Base-by-base conservation (phyloP, 2,329 filamentous ascomycete genomes). In the Didymella lethalis region DNA sequence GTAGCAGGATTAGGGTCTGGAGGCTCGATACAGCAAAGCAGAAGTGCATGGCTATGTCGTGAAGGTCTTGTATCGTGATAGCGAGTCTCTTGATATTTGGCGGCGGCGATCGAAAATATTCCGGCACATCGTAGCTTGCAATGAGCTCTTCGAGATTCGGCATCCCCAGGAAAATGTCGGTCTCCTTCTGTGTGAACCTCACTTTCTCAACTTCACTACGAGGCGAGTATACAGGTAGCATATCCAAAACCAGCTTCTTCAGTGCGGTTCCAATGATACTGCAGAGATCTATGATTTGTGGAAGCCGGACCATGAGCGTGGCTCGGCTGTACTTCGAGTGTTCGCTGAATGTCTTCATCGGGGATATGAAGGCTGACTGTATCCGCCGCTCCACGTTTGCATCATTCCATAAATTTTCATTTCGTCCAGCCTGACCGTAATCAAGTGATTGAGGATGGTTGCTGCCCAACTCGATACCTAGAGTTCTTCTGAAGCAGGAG, bases 21-120 rank as follows among this genome's bases (percentile, higher is more conserved):
- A 75, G 36, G 4, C 61, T 54, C 2, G 64, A 59, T 0, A 63
- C 60, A 3, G 58, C 52, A 34, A 70, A 66, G 48, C 57, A 68
- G 32, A 71, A 74, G 1, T 59, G 45, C 20, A 66, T n/a, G 7
- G 63, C 55, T 4, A 41, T 26, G 3, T 63, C 49, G 2, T 54
- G 45, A 8, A 68, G 43, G 3, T 62, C 59, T 26, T 68, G 64
- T 1, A 49, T 47, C 7, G 68, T 71, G 18, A 72, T 65, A 0
- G 72, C 71, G 23, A 73, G 55, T n/a, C 66, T 59, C 49, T 66
- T 71, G 4, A 75, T 45, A 14, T 67, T 71, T 26, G 67, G 68
- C 11, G 70, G 69, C 14, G 65, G 64, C 5, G 59, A 47, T 5
- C 54, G 61, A 45, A 73, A 72, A 49, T 68, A 70, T 34, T 70